A percentile compares a stretch with the other conserved stretches of the same genome.
Evolutionary conservation across 306 rosid species (phyloP).

Genomic region (Sicyos edulis): DNA sequence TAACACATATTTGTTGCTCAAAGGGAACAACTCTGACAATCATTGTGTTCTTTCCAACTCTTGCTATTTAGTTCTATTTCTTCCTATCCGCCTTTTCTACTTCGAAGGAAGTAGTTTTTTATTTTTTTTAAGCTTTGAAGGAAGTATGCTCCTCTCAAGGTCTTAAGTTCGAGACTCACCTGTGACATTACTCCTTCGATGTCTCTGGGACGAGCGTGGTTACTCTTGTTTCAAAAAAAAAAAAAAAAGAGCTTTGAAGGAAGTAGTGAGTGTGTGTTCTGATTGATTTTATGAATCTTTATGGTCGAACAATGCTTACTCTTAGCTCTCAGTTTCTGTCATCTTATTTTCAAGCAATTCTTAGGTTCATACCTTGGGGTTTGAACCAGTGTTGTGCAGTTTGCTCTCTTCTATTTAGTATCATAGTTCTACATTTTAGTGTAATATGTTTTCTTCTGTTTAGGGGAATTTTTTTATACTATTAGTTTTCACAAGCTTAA

Average conservation of each 20-base stretch:
- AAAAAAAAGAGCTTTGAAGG: not conserved
- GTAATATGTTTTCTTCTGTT: not conserved
- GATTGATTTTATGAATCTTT: slow-evolving; percentile 9
- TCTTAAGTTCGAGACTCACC: too few species aligned
- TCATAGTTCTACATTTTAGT: not conserved
- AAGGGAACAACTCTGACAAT: slow-evolving; percentile 1
- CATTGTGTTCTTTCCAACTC: not conserved
- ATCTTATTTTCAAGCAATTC: not conserved
- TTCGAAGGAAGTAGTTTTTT: not conserved
- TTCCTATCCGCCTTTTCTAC: slow-evolving; percentile 12
- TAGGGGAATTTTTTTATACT: not conserved
- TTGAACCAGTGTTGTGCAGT: not conserved
- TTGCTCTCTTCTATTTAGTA: not conserved
- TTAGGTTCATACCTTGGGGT: not conserved
- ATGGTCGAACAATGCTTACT: not conserved
- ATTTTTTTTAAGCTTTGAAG: too few species aligned
- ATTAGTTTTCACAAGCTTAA: not conserved
- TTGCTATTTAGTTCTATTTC: not conserved
- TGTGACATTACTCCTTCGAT: too few species aligned
- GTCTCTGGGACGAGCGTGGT: too few species aligned
- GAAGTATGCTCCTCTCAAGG: too few species aligned
- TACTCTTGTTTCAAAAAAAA: too few species aligned
- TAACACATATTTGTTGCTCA: slow-evolving; percentile 11
- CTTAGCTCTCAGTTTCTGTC: not conserved
- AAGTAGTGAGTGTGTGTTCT: not conserved